phyloP scores from a whole-genome alignment of 495 filamentous ascomycete genomes.

The Podospora pseudopauciseta region DNA sequence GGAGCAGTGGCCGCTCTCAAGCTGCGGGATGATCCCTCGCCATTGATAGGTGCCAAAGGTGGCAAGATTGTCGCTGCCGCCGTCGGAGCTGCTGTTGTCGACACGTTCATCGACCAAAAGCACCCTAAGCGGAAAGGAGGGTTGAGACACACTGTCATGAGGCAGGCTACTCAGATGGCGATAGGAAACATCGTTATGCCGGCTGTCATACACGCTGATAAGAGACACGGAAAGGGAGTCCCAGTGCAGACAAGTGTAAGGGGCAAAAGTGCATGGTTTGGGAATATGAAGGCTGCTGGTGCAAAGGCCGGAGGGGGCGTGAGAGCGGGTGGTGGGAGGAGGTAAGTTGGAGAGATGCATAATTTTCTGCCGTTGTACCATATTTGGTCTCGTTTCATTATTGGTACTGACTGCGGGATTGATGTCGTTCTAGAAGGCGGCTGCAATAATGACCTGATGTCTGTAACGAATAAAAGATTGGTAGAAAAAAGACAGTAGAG shows the following conservation, averaged over 20 bases:
- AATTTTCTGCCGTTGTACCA: background rate
- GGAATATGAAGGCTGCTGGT: background rate
- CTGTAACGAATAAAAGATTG: background rate
- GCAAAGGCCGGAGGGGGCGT: background rate
- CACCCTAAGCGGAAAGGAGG: conserved; percentile 18
- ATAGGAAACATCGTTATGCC: conserved; percentile 1
- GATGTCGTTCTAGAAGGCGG: background rate
- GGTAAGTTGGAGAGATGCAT: background rate
- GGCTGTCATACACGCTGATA: background rate
- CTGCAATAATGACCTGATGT: background rate
- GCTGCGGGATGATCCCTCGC: conserved; percentile 23
- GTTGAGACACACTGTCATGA: conserved; percentile 10
- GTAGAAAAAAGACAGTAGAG: background rate
- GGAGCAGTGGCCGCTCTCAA: conserved; percentile 32
- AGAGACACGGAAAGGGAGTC: conserved; percentile 4
- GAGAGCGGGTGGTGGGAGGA: background rate
- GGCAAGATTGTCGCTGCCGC: conserved; percentile 30
- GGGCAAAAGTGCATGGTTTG: background rate
- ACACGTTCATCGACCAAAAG: conserved; percentile 27
- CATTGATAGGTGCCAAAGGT: conserved; percentile 30
- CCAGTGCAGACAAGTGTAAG: background rate
- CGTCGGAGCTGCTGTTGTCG: conserved; percentile 30
- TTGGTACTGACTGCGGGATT: background rate
- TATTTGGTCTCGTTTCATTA: background rate
- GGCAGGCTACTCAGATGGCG: background rate